Percentiles rank a stretch among this genome's conserved stretches.
Conservation (phyloP, 176 grass and related monocot species). For the Carex pumila region DNA sequence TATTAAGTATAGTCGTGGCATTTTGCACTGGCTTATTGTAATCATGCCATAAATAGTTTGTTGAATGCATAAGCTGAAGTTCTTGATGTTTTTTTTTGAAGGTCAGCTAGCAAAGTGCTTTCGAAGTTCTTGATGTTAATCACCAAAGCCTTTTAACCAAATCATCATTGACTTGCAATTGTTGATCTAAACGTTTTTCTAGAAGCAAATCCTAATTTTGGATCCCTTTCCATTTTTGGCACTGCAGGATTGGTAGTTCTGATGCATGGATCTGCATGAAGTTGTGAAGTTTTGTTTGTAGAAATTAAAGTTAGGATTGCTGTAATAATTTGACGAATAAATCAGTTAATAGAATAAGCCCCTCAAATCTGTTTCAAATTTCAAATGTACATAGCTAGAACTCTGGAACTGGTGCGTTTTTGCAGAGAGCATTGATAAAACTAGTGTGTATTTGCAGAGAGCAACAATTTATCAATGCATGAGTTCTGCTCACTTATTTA, state of each 20-base stretch:
- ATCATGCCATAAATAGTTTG: not conserved
- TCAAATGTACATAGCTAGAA: not conserved
- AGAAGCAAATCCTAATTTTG: not conserved
- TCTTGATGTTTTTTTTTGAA: not conserved
- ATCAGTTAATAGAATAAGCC: not conserved
- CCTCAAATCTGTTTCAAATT: not conserved
- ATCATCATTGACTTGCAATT: not conserved
- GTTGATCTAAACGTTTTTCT: not conserved
- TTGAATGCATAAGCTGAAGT: not conserved
- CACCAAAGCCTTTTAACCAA: not conserved
- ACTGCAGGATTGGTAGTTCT: not conserved
- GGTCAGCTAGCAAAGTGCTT: too few species aligned
- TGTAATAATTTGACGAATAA: not conserved
- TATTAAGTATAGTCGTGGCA: not conserved
- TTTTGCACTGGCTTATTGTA: not conserved
- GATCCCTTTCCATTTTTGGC: not conserved
- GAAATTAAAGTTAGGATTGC: not conserved
- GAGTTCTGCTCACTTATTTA: not conserved
- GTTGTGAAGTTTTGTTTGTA: not conserved
- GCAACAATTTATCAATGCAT: not conserved
- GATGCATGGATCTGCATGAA: conserved; percentile 10
- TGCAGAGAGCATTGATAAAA: not conserved
- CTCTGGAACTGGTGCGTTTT: not conserved
- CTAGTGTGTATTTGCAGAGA: not conserved
- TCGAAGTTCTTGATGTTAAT: not conserved